Percentiles rank a stretch among this genome's conserved stretches.
Evolutionary conservation across 371 early-diverging fungal genomes (phyloP).

Genomic region (Apophysomyces elegans): DNA sequence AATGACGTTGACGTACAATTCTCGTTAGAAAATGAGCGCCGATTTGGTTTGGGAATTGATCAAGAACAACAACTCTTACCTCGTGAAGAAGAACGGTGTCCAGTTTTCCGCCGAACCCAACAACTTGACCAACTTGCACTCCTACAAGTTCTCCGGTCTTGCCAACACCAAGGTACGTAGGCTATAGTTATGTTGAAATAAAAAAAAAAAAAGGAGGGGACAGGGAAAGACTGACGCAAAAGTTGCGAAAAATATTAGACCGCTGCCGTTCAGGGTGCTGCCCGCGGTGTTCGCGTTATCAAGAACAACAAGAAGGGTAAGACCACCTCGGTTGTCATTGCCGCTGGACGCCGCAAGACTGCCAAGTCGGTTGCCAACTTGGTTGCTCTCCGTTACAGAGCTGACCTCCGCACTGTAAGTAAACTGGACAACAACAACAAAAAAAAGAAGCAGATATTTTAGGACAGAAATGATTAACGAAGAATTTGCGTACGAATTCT

Average conservation of each 20-base stretch:
- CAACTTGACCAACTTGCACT: constrained; percentile 85
- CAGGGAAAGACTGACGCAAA: not conserved
- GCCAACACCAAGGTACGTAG: constrained; percentile 75
- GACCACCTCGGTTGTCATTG: constrained; percentile 59
- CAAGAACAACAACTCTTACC: constrained; percentile 85
- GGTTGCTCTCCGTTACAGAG: constrained; percentile 73
- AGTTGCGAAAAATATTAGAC: constrained; percentile 41
- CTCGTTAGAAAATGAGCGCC: constrained; percentile 58
- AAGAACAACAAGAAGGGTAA: constrained; percentile 63
- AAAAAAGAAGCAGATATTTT: not conserved
- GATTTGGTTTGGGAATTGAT: constrained; percentile 85
- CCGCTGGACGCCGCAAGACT: constrained; percentile 70
- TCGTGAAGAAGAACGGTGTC: constrained; percentile 86
- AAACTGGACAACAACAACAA: constrained; percentile 1
- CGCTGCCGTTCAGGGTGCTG: constrained; percentile 64
- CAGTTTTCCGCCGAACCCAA: constrained; percentile 82
- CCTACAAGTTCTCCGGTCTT: constrained; percentile 87
- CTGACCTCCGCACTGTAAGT: constrained; percentile 78
- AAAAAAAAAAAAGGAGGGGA: constrained; percentile 5
- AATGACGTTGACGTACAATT: not conserved
- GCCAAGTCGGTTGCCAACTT: constrained; percentile 75
- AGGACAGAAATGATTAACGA: too few species aligned
- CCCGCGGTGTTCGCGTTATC: constrained; percentile 69
- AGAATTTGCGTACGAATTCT: not conserved
- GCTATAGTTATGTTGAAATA: not conserved